phyloP scores from a whole-genome alignment of 2,329 filamentous ascomycete species.

The Zasmidium citrigriseum region DNA sequence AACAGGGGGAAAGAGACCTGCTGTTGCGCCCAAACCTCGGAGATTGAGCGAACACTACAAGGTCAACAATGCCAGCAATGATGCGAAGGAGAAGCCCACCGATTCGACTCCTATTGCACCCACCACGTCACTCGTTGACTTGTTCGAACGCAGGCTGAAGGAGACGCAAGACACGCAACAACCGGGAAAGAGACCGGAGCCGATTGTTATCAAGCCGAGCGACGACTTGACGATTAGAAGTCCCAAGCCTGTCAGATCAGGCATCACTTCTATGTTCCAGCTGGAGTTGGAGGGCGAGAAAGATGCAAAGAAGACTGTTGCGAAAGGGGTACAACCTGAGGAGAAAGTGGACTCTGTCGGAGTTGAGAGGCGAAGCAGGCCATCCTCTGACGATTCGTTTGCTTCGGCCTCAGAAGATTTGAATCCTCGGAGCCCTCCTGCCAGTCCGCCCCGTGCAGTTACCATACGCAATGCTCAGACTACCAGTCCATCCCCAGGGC shows the following conservation, averaged over 20 bases:
- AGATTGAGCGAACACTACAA: conserved; percentile 22
- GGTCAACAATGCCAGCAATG: conserved; percentile 5
- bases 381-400: conserved; percentile 25
- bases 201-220: conserved; percentile 27
- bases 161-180: conserved; percentile 18
- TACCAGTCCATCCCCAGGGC: conserved; percentile 15
- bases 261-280: conserved; percentile 35
- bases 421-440: conserved; percentile 10
- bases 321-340: neutral
- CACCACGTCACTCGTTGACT: conserved; percentile 64
- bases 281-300: conserved; percentile 24
- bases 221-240: conserved; percentile 39
- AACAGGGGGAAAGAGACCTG: conserved; percentile 20
- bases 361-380: neutral
- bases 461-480: neutral
- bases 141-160: conserved; percentile 62
- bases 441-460: conserved; percentile 11
- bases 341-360: conserved; percentile 1
- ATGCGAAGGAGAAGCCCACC: conserved; percentile 17
- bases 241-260: conserved; percentile 41
- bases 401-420: conserved; percentile 24
- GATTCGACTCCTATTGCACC: conserved; percentile 43
- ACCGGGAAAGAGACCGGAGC: conserved; percentile 17
- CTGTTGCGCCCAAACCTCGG: conserved; percentile 32
- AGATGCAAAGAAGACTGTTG: conserved; percentile 9